Percentiles rank a stretch among this genome's conserved stretches.
phyloP scores from a whole-genome alignment of 192 early-diverging fungal genomes.

The Kickxella alabastrina region DNA sequence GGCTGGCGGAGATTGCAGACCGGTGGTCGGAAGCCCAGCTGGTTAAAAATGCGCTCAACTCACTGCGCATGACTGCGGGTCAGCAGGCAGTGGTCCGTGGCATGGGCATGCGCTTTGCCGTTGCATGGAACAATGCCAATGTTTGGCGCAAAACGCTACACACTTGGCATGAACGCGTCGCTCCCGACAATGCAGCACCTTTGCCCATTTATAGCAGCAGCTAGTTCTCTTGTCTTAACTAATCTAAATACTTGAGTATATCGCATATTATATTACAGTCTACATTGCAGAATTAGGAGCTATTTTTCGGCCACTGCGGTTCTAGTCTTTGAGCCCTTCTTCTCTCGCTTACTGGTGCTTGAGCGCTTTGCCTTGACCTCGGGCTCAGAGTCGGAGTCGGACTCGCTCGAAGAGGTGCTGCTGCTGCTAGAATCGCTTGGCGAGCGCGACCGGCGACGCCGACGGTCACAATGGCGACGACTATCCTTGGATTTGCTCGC shows the following conservation, averaged over 20 bases:
- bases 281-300: too few species aligned
- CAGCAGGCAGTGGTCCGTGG: constrained; percentile 7
- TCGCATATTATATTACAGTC: too few species aligned
- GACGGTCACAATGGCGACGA: neutral
- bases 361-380: too few species aligned
- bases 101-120: constrained; percentile 23
- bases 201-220: too few species aligned
- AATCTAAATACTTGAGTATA: too few species aligned
- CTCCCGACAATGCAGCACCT: too few species aligned
- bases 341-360: too few species aligned
- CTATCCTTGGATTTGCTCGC: neutral
- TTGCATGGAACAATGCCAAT: constrained; percentile 36
- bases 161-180: constrained; percentile 21
- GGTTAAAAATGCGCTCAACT: neutral
- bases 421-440: constrained; percentile 9
- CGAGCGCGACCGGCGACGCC: constrained; percentile 2
- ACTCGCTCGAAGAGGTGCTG: neutral
- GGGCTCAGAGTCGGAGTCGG: too few species aligned
- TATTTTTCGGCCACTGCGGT: too few species aligned
- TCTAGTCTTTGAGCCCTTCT: too few species aligned
- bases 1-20: constrained; percentile 9
- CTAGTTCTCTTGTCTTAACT: too few species aligned
- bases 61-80: neutral
- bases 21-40: constrained; percentile 1
- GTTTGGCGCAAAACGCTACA: constrained; percentile 11